A percentile compares a stretch with the other conserved stretches of the same genome.
Evolutionary conservation across 2,329 filamentous ascomycete species (phyloP).

Genomic region (Bipolaris oryzae): DNA sequence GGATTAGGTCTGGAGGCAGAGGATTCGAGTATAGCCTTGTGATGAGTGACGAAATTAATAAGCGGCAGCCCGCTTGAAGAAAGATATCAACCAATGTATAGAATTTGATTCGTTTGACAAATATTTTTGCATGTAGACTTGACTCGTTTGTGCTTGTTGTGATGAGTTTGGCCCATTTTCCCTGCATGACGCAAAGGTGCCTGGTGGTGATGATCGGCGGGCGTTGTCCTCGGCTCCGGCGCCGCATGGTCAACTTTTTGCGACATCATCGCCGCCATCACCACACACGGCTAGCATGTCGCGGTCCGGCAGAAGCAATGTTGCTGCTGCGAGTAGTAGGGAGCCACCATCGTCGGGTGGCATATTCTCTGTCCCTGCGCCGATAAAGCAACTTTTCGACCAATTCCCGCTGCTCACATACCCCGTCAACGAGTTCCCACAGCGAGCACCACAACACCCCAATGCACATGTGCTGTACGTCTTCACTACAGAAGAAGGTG

Average conservation of each 20-base stretch:
- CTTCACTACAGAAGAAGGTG: conserved; percentile 72
- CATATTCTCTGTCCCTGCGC: conserved; percentile 66
- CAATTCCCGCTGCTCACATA: conserved; percentile 80
- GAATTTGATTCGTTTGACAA: conserved; percentile 27
- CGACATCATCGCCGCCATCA: conserved; percentile 15
- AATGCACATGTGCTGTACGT: conserved; percentile 71
- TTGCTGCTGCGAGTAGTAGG: conserved; percentile 4
- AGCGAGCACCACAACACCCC: conserved; percentile 58
- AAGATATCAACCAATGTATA: conserved; percentile 26
- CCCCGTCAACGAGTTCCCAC: conserved; percentile 74
- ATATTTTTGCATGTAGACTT: not conserved
- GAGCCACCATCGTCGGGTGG: conserved; percentile 26
- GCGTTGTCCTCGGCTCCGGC: conserved; percentile 27
- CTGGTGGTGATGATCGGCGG: not conserved
- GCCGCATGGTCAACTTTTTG: conserved; percentile 31
- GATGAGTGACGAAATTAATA: conserved; percentile 21
- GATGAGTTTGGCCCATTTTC: not conserved
- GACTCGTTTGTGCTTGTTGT: not conserved
- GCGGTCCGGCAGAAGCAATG: conserved; percentile 17
- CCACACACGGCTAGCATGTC: conserved; percentile 31
- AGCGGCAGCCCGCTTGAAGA: conserved; percentile 23
- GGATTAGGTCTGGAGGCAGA: conserved; percentile 6
- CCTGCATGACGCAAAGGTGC: not conserved
- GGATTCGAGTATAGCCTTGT: conserved; percentile 2
- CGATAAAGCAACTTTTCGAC: conserved; percentile 83